A percentile compares a stretch with the other conserved stretches of the same genome.
These are phyloP conservation scores for Macadamia tetraphylla DNA, from an alignment of 164 flowering plant genomes.

Conservation along the genomic window DNA sequence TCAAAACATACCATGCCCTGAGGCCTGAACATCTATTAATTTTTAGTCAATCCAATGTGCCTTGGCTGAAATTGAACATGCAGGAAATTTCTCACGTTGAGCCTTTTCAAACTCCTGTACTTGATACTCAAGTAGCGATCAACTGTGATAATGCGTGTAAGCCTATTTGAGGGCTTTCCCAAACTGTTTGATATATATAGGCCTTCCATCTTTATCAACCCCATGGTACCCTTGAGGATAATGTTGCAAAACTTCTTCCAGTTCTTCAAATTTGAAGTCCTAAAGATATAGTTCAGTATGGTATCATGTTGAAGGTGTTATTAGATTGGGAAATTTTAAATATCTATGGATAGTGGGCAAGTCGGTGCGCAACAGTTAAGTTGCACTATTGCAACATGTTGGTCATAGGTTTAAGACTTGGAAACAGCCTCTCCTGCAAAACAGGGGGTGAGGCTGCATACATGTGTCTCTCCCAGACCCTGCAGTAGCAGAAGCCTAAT, in stretches of 20 bases:
- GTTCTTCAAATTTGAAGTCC: conserved; percentile 87
- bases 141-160: conserved; percentile 67
- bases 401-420: too few species aligned
- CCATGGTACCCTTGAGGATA: conserved; percentile 99
- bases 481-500: too few species aligned
- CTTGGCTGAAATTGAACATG: conserved; percentile 91
- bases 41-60: conserved; percentile 70
- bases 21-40: conserved; percentile 70
- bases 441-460: too few species aligned
- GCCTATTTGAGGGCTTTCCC: conserved; percentile 86
- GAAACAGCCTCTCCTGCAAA: too few species aligned
- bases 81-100: conserved; percentile 74
- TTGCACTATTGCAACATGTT: too few species aligned
- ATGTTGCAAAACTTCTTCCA: conserved; percentile 72
- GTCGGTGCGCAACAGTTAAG: too few species aligned
- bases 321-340: too few species aligned
- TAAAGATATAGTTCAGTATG: conserved; percentile 13
- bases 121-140: conserved; percentile 83
- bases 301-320: too few species aligned
- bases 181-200: conserved; percentile 89
- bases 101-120: conserved; percentile 95
- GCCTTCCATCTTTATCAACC: conserved; percentile 92
- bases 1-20: conserved; percentile 67
- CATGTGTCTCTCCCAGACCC: too few species aligned
- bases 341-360: too few species aligned